These are phyloP conservation scores for Mycena galopus DNA, from an alignment of 768 basidiomycete species.

Conservation along the genomic window DNA sequence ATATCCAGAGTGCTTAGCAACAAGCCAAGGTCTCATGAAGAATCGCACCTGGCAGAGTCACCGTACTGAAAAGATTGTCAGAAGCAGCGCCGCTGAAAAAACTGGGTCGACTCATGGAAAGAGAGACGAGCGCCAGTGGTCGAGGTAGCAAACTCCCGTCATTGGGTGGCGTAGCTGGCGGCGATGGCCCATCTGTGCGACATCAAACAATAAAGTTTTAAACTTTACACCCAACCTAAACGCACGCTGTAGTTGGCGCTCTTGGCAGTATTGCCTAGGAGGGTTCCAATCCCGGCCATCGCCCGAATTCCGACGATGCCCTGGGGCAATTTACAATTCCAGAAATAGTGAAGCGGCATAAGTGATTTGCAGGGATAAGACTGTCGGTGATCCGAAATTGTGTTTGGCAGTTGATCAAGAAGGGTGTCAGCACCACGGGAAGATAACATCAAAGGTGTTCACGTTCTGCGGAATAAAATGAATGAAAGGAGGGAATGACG, in stretches of 20 bases:
- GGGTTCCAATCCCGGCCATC: constrained; percentile 66
- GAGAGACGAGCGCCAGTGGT: constrained; percentile 62
- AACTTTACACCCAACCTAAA: too few species aligned
- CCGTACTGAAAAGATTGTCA: constrained; percentile 56
- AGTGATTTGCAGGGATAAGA: constrained; percentile 56
- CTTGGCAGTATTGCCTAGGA: constrained; percentile 55
- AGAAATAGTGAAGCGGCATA: too few species aligned
- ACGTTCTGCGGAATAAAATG: constrained; percentile 48
- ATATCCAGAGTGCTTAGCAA: too few species aligned
- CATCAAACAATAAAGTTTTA: too few species aligned
- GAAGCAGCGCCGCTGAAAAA: neutral
- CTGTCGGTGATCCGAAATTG: constrained; percentile 67
- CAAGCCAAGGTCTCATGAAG: too few species aligned
- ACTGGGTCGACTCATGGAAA: constrained; percentile 51
- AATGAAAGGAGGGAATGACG: constrained; percentile 1
- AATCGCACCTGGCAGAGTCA: constrained; percentile 61
- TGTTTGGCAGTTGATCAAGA: constrained; percentile 75
- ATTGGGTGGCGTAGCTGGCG: constrained; percentile 63
- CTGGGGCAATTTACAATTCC: too few species aligned
- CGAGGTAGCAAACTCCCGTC: constrained; percentile 65
- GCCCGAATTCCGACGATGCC: constrained; percentile 77
- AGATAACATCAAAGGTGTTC: constrained; percentile 70
- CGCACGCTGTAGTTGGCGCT: constrained; percentile 56
- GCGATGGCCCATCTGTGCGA: constrained; percentile 61
- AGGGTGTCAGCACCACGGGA: constrained; percentile 55